Percentiles rank a stretch among this genome's conserved stretches.
Evolutionary conservation across 2,329 filamentous ascomycete species (phyloP).

Genomic region (Pseudogymnoascus sp.): DNA sequence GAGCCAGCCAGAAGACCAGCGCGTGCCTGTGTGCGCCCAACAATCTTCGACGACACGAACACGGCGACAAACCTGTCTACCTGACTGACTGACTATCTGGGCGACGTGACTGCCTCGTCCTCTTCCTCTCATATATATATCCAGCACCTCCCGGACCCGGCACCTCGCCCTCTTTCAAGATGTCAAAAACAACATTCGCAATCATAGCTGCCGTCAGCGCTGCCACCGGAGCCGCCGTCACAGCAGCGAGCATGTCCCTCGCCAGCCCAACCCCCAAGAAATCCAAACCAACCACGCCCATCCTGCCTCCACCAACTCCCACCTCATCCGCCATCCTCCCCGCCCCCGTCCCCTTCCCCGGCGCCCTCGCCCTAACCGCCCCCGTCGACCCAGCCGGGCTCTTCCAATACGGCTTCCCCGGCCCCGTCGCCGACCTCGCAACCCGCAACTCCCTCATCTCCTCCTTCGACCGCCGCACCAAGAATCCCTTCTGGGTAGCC

Average conservation of each 20-base stretch:
- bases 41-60: neutral
- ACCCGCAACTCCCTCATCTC: constrained; percentile 70
- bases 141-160: neutral
- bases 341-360: constrained; percentile 23
- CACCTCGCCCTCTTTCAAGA: constrained; percentile 31
- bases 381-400: constrained; percentile 67
- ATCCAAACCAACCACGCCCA: constrained; percentile 17
- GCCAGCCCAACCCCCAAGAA: constrained; percentile 40
- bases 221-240: constrained; percentile 66
- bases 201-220: constrained; percentile 69
- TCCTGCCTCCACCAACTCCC: constrained; percentile 10
- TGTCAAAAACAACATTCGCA: constrained; percentile 73
- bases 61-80: neutral
- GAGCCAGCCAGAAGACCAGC: neutral
- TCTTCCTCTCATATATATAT: neutral
- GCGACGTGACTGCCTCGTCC: neutral
- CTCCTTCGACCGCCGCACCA: constrained; percentile 78
- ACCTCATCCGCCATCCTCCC: constrained; percentile 13
- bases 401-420: constrained; percentile 85
- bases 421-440: constrained; percentile 76
- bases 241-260: constrained; percentile 57
- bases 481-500: constrained; percentile 90
- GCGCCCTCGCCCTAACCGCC: constrained; percentile 28
- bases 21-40: neutral
- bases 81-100: neutral